Conservation (phyloP, 2,329 filamentous ascomycete genomes). For the Epicoccum sorghinum region DNA sequence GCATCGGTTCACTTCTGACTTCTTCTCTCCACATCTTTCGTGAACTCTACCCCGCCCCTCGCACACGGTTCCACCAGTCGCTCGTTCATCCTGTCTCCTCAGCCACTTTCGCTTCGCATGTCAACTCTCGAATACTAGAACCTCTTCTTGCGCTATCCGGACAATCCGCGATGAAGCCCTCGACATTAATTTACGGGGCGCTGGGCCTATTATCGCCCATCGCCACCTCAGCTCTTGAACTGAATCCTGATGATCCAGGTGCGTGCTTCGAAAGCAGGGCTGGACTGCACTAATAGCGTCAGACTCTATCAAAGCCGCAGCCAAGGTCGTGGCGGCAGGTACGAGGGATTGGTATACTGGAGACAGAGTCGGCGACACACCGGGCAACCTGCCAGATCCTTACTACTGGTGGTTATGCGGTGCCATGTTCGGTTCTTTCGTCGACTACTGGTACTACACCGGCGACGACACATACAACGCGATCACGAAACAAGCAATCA, state of each 20-base stretch:
- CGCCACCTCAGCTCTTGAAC: conserved; percentile 22
- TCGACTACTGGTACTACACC: conserved; percentile 49
- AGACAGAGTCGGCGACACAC: conserved; percentile 62
- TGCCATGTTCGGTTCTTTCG: conserved; percentile 45
- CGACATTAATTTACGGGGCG: conserved; percentile 17
- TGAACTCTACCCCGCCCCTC: conserved; percentile 1
- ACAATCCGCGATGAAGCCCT: conserved; percentile 29
- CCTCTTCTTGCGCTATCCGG: conserved; percentile 12
- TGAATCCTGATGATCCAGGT: conserved; percentile 30
- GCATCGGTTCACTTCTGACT: not conserved
- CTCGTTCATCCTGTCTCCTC: conserved; percentile 17
- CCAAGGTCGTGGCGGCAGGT: conserved; percentile 65
- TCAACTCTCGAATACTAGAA: not conserved
- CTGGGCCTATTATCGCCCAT: conserved; percentile 26
- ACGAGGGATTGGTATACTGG: conserved; percentile 70
- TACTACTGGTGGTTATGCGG: conserved; percentile 52
- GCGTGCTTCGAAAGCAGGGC: not conserved
- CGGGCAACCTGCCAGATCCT: conserved; percentile 59
- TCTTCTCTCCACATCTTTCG: conserved; percentile 5
- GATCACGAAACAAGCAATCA: conserved; percentile 59
- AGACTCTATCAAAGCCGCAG: conserved; percentile 67
- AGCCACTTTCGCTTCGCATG: conserved; percentile 19
- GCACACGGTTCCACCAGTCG: conserved; percentile 8
- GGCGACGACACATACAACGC: conserved; percentile 43
- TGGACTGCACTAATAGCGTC: conserved; percentile 14